Evolutionary conservation across 345 rosid species (phyloP), one percentile per base, ranked within the genome.

Genomic region (Sisymbrium altissimum): DNA sequence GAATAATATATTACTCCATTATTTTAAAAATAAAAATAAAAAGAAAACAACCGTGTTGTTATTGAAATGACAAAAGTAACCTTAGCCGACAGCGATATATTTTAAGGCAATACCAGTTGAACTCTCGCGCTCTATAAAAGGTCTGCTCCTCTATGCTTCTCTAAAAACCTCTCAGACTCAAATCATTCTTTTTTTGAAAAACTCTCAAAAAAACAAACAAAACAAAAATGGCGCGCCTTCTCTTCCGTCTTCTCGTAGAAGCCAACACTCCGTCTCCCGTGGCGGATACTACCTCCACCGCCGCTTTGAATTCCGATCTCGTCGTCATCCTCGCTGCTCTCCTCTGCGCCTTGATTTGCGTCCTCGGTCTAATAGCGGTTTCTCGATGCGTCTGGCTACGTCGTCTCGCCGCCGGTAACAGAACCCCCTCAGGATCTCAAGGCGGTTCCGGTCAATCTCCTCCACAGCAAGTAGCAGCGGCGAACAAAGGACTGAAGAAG

Each of bases 361-460:
- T 88, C 17, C 86, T 94, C 17, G 99, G 99, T 15, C 83, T 94
- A 43, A 70, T 92, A 41, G 93, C 93, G 1, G 96, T 90, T 12
- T 93, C 96, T 11, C 88, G 93, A 50, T 91, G 98, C 81, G 91
- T 92, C 54, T 93, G 98, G 96, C 85, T 94, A 68, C 96, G 97
- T 71, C 88, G 97, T 32, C 75, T 86, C 48, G 82, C 89, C 23
- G 73, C 86, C 62, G 46, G 70, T 9, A 75, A 84, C 66, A 35
- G 68, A 67, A 79, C 43, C 58, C 1, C 50, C 25, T 59, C 71
- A 1, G 58, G 64, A 11, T 54, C 79, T 35, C 71, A 50, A 53
- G 9, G 6, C 23, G 61, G 25, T 18, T 75, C 60, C 19, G 61
- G 18, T 30, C 80, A 75, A 8, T 18, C 68, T 36, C 33, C 73